These are phyloP conservation scores for Candida krabiensis DNA, from an alignment of 805 yeast genomes.

Conservation along the genomic window DNA sequence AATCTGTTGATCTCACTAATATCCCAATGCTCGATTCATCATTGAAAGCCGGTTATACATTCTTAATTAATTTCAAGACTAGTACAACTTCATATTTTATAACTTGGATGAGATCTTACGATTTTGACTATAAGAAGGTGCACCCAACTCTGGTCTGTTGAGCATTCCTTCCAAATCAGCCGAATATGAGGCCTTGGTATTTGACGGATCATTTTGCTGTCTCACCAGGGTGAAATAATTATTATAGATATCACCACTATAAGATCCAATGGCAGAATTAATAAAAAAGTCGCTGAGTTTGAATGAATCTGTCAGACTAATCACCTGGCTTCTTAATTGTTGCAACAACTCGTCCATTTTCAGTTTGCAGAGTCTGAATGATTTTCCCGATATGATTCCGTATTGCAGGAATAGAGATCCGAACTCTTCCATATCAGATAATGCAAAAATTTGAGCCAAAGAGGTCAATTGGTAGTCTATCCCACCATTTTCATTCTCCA, in stretches of 20 bases:
- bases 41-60: no score
- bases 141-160: no score
- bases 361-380: slow-evolving; percentile 40
- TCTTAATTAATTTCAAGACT: no score
- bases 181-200: slow-evolving; percentile 62
- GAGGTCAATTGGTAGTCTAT: slow-evolving; percentile 51
- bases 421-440: slow-evolving; percentile 66
- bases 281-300: slow-evolving; percentile 76
- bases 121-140: no score
- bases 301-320: slow-evolving; percentile 82
- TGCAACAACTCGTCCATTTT: slow-evolving; percentile 47
- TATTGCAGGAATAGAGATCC: slow-evolving; percentile 71
- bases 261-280: slow-evolving; percentile 79
- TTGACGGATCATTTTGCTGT: slow-evolving; percentile 46
- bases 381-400: slow-evolving; percentile 51
- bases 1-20: no score
- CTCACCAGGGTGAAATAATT: slow-evolving; percentile 65
- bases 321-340: slow-evolving; percentile 62
- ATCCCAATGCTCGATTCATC: no score
- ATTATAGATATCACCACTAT: slow-evolving; percentile 80
- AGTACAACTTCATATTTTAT: no score
- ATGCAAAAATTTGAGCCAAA: slow-evolving; percentile 62
- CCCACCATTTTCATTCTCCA: slow-evolving; percentile 32
- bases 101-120: no score
- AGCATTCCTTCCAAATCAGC: slow-evolving; percentile 37